phyloP scores from a whole-genome alignment of 179 eudicot species.

The Nepenthes alata region DNA sequence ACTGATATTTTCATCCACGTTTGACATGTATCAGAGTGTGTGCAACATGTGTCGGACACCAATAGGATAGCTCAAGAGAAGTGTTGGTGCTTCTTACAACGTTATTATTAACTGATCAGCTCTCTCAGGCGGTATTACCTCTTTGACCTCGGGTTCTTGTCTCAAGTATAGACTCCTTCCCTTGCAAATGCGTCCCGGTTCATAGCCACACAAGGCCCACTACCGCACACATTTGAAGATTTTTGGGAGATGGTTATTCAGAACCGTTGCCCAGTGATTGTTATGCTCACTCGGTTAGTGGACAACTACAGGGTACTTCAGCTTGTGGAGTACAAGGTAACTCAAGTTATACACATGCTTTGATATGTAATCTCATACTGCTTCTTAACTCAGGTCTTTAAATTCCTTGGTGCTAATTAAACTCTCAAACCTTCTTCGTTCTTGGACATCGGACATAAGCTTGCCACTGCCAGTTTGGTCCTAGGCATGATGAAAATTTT shows the following conservation, averaged over 20 bases:
- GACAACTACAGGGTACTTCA: constrained; percentile 60
- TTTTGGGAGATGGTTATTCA: constrained; percentile 97
- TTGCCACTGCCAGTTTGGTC: too few species aligned
- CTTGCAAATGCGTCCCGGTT: constrained; percentile 54
- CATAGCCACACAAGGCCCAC: constrained; percentile 97
- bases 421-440: too few species aligned
- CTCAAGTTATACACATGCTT: neutral
- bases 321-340: neutral
- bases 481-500: too few species aligned
- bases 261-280: constrained; percentile 60
- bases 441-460: too few species aligned
- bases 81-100: too few species aligned
- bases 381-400: too few species aligned
- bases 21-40: too few species aligned
- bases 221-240: constrained; percentile 76
- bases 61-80: too few species aligned
- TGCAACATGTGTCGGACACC: too few species aligned
- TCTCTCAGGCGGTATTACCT: neutral
- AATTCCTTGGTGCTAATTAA: too few species aligned
- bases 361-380: neutral
- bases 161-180: constrained; percentile 42
- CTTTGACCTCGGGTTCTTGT: constrained; percentile 9
- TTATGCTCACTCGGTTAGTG: constrained; percentile 83
- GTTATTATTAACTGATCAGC: too few species aligned
- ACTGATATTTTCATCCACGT: too few species aligned